Evolutionary conservation across 148 eudicot species (phyloP).

Genomic region (Silene conica): DNA sequence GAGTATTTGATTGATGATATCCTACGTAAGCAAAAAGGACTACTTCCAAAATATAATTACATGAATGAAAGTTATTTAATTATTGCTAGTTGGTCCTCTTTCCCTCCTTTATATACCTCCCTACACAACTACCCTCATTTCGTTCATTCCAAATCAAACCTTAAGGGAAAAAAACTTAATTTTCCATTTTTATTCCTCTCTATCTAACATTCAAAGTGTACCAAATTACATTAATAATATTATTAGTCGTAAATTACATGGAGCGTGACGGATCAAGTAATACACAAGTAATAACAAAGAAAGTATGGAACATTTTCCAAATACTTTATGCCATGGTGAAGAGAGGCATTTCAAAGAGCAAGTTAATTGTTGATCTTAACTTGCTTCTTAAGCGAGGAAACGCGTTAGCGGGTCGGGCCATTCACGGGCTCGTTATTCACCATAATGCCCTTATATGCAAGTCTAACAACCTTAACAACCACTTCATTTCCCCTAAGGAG

Average conservation of each 20-base stretch:
- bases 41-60: conserved; percentile 8
- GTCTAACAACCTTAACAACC: conserved; percentile 30
- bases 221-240: not conserved
- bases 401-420: conserved; percentile 42
- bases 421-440: conserved; percentile 39
- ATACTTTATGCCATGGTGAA: conserved; percentile 26
- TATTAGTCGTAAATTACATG: conserved; percentile 7
- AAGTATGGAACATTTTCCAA: conserved; percentile 23
- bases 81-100: conserved; percentile 3
- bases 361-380: conserved; percentile 43
- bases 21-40: not conserved
- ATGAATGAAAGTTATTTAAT: conserved; percentile 5
- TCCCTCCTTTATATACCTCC: conserved; percentile 26
- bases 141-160: conserved; percentile 26
- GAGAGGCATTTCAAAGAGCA: conserved; percentile 53
- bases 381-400: conserved; percentile 40
- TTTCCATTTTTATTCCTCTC: not conserved
- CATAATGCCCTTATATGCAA: conserved; percentile 46
- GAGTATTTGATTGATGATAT: too few species aligned
- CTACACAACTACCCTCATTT: conserved; percentile 8
- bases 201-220: not conserved
- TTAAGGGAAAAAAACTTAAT: not conserved
- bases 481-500: conserved; percentile 41
- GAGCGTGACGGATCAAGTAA: conserved; percentile 15
- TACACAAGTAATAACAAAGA: conserved; percentile 22